Conservation (phyloP, 768 basidiomycete genomes). For the Tulasnella sp. region DNA sequence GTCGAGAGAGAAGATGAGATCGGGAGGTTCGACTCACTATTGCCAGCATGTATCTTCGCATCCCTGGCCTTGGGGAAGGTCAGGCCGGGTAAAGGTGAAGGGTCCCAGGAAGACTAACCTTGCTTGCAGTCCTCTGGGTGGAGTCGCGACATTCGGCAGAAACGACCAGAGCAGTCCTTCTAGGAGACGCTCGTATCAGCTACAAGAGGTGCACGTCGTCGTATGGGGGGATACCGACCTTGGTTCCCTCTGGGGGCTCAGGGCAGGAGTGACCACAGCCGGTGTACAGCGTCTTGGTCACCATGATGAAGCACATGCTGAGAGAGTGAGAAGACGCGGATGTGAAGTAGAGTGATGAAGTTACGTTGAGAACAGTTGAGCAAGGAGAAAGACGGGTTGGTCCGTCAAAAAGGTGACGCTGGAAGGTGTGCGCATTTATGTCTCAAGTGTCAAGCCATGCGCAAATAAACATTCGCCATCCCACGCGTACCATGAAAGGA, state of each 20-base stretch:
- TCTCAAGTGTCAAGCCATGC: neutral
- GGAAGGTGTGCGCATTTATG: neutral
- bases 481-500: constrained; percentile 2
- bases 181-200: too few species aligned
- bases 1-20: neutral
- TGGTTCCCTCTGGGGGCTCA: constrained; percentile 9
- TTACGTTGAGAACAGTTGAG: neutral
- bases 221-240: neutral
- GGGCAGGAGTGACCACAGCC: constrained; percentile 2
- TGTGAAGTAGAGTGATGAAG: neutral
- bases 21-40: constrained; percentile 2
- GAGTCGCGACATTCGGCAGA: constrained; percentile 1
- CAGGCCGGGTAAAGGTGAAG: neutral
- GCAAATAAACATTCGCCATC: neutral
- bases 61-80: neutral
- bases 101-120: neutral
- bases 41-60: constrained; percentile 14
- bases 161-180: constrained; percentile 1
- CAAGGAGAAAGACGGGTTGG: too few species aligned
- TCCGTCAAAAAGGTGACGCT: too few species aligned
- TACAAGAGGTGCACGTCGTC: neutral
- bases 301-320: constrained; percentile 8
- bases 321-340: neutral
- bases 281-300: constrained; percentile 4
- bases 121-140: constrained; percentile 13